Percentiles rank a stretch among this genome's conserved stretches.
These are phyloP conservation scores for Mycosarcoma maydis DNA, from an alignment of 1,284 basidiomycete species.

Conservation along the genomic window DNA sequence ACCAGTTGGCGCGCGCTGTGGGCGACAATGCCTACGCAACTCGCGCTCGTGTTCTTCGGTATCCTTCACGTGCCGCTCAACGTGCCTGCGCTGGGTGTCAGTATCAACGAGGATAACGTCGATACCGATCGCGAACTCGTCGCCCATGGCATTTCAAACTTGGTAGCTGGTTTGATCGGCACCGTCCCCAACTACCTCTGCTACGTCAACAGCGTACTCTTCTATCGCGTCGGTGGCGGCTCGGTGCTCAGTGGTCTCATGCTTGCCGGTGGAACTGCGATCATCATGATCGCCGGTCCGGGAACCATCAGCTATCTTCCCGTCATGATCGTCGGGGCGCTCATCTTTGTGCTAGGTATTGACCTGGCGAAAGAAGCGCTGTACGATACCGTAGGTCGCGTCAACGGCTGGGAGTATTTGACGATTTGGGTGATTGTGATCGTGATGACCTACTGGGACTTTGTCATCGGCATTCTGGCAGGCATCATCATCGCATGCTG, in stretches of 20 bases:
- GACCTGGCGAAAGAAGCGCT: slow-evolving; percentile 91
- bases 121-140: slow-evolving; percentile 93
- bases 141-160: slow-evolving; percentile 90
- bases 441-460: slow-evolving; percentile 77
- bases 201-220: slow-evolving; percentile 67
- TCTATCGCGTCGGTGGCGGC: slow-evolving; percentile 92
- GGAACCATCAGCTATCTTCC: slow-evolving; percentile 68
- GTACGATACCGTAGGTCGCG: slow-evolving; percentile 92
- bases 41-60: slow-evolving; percentile 81
- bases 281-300: slow-evolving; percentile 83
- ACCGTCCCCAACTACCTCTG: slow-evolving; percentile 74
- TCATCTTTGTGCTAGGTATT: slow-evolving; percentile 94
- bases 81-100: slow-evolving; percentile 92
- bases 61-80: slow-evolving; percentile 80
- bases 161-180: slow-evolving; percentile 81
- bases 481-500: slow-evolving; percentile 91
- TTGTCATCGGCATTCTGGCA: slow-evolving; percentile 90
- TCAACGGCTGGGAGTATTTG: slow-evolving; percentile 70
- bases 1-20: slow-evolving; percentile 64
- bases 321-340: slow-evolving; percentile 73
- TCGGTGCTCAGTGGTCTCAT: slow-evolving; percentile 85
- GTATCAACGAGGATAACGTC: slow-evolving; percentile 84
- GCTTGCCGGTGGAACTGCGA: slow-evolving; percentile 79
- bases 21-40: slow-evolving; percentile 69
- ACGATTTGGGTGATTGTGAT: slow-evolving; percentile 73